Conservation (phyloP, 805 yeast genomes). For the Saturnispora mendoncae region DNA sequence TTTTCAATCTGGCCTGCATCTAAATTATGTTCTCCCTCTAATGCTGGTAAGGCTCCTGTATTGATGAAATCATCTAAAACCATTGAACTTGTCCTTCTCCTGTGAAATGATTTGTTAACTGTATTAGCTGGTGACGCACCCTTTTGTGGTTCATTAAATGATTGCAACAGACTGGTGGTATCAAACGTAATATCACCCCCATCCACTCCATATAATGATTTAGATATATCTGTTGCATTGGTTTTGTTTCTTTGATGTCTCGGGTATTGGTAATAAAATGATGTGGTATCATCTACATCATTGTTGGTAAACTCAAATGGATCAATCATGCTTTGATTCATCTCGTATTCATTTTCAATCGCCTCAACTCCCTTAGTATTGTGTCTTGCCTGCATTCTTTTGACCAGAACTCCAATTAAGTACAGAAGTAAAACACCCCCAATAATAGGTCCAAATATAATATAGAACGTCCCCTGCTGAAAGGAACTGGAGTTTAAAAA, state of each 20-base stretch:
- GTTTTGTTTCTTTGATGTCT: constrained; percentile 4
- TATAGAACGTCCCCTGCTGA: constrained; percentile 24
- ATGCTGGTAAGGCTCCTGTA: constrained; percentile 18
- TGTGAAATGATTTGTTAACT: constrained; percentile 6
- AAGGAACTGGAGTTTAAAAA: constrained; percentile 16
- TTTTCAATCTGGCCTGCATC: constrained; percentile 3
- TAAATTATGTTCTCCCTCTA: constrained; percentile 10
- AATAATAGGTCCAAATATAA: constrained; percentile 23
- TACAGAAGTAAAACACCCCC: constrained; percentile 19
- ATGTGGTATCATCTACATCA: not conserved
- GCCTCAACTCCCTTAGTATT: constrained; percentile 17
- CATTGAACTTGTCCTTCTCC: constrained; percentile 20
- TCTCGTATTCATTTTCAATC: constrained; percentile 14
- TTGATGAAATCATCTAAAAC: constrained; percentile 25
- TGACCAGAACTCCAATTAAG: constrained; percentile 17
- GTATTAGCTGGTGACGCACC: too few species aligned
- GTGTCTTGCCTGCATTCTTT: constrained; percentile 19
- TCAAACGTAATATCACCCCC: too few species aligned
- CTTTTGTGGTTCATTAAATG: too few species aligned
- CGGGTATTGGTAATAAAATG: not conserved
- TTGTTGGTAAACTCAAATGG: constrained; percentile 6
- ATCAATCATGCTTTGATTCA: constrained; percentile 4
- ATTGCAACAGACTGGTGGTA: too few species aligned
- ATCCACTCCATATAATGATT: too few species aligned
- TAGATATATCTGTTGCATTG: not conserved